Base-by-base conservation (phyloP, 148 eudicot genomes). In the Suaeda aralocaspica region DNA sequence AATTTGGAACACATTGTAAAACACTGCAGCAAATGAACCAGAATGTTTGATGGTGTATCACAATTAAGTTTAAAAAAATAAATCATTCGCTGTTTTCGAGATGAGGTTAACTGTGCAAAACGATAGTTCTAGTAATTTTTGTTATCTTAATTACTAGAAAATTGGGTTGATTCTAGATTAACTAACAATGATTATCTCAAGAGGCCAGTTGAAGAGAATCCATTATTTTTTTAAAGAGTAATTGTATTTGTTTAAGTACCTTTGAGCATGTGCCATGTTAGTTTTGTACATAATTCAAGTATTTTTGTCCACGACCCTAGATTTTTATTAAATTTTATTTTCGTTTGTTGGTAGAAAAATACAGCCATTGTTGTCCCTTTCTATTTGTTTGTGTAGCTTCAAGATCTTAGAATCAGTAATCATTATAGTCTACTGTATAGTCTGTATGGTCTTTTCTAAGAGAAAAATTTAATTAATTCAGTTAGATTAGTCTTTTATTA, bases 241-340 rank as follows among this genome's bases (percentile, higher is more conserved):
- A 36, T 39, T 55, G 14, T 15, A 22, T 45, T 45, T 25, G 29
- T 44, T 24, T 21, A 69, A 59, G 71, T 67, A 67, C 49, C 60
- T 60, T 34, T 67, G 11, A 67, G 67, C 80, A 77, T 73, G 56
- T 73, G 70, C 49, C 68, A 59, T 63, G 64, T 67, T 67, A 44
- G 62, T 66, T 72, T 67, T 11, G 26, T 60, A 76, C 53, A 70
- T 70, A 22, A 61, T 60, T 15, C 60, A 59, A 48, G 60, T 16
- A 53, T 24, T 59, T 67, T 51, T 67, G 72, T 72, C 76, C 64
- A 67, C 64, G 50, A 9, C 28, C 67, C 49, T 57, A 26, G 49
- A 60, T 70, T 76, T 45, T 10, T 71, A 7, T 36, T 36, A 3
- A 36, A 36, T 36, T 36, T 4, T 36, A 36, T 39, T 58, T 19